A percentile compares a stretch with the other conserved stretches of the same genome.
Conservation (phyloP, 495 filamentous ascomycete genomes). For the Geopyxis carbonaria region DNA sequence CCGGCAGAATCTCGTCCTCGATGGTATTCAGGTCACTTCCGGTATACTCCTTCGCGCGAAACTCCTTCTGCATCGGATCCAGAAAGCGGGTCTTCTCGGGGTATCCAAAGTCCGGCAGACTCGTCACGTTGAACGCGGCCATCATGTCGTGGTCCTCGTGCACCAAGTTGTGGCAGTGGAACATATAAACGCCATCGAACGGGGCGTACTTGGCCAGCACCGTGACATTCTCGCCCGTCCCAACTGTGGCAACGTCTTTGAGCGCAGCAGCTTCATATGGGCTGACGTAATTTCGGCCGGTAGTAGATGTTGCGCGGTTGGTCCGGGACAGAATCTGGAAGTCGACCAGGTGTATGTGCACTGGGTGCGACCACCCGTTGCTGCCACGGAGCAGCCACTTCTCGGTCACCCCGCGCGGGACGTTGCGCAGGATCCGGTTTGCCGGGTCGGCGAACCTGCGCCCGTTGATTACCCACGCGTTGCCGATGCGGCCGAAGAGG, state of each 20-base stretch:
- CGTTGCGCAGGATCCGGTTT: slow-evolving; percentile 35
- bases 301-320: slow-evolving; percentile 13
- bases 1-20: slow-evolving; percentile 2
- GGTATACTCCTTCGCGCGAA: slow-evolving; percentile 15
- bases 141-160: slow-evolving; percentile 50
- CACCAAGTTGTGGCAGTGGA: slow-evolving; percentile 41
- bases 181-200: slow-evolving; percentile 42
- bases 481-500: slow-evolving; percentile 28
- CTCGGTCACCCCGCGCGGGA: slow-evolving; percentile 35
- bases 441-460: slow-evolving; percentile 33
- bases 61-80: slow-evolving; percentile 23
- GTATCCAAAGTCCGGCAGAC: slow-evolving; percentile 33
- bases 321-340: slow-evolving; percentile 33
- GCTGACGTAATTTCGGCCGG: slow-evolving; percentile 26
- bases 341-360: slow-evolving; percentile 45
- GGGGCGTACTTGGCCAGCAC: slow-evolving; percentile 32
- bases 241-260: slow-evolving; percentile 40
- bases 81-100: slow-evolving; percentile 29
- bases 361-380: slow-evolving; percentile 36
- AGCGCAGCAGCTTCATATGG: slow-evolving; percentile 35
- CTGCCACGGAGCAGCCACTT: slow-evolving; percentile 35
- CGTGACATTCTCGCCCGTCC: slow-evolving; percentile 16
- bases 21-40: slow-evolving; percentile 1
- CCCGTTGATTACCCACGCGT: slow-evolving; percentile 35
- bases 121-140: slow-evolving; percentile 42